Evolutionary conservation across 306 rosid species (phyloP).

Genomic region (Quercus rubra): DNA sequence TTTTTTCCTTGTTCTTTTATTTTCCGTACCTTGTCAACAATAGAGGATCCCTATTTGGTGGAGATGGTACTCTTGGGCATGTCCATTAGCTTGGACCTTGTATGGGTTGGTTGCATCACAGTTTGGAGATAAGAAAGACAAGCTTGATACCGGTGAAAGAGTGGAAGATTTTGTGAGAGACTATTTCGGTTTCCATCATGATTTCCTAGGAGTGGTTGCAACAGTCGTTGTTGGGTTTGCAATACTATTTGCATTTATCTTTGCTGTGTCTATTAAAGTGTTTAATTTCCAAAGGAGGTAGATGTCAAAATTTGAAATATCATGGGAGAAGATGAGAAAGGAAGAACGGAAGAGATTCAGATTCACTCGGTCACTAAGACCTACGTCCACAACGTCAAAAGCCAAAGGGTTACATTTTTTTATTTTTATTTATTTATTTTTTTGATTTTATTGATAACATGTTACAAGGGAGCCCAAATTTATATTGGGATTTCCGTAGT

Average conservation of each 20-base stretch:
- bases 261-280: slow-evolving; percentile 38
- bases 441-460: too few relatives aligned
- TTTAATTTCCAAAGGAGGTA: slow-evolving; percentile 54
- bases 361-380: too few relatives aligned
- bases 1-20: neutral
- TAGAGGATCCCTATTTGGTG: slow-evolving; percentile 36
- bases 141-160: slow-evolving; percentile 16
- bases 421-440: too few relatives aligned
- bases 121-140: slow-evolving; percentile 35
- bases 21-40: neutral
- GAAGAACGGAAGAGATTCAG: too few relatives aligned
- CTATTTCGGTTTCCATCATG: slow-evolving; percentile 41
- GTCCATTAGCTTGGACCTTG: slow-evolving; percentile 26
- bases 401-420: too few relatives aligned
- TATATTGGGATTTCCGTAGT: too few relatives aligned
- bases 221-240: slow-evolving; percentile 29
- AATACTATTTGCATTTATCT: slow-evolving; percentile 38
- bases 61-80: slow-evolving; percentile 32
- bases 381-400: too few relatives aligned
- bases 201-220: slow-evolving; percentile 44
- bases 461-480: too few relatives aligned
- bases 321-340: too few relatives aligned
- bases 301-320: neutral
- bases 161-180: slow-evolving; percentile 39
- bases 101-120: slow-evolving; percentile 24